Evolutionary conservation across 306 rosid species (phyloP).

Genomic region (Betula pendula): DNA sequence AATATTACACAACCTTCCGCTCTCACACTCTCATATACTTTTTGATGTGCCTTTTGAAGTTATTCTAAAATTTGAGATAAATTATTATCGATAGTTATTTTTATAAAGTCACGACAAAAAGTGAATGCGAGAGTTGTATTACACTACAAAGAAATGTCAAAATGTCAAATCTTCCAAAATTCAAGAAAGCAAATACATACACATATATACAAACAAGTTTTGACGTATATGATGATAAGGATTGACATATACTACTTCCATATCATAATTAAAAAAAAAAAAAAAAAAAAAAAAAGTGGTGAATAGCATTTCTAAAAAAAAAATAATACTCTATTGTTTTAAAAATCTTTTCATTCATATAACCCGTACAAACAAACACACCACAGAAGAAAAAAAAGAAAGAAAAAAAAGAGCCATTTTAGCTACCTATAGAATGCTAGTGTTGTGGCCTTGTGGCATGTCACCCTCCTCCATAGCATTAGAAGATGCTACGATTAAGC

Average conservation of each 20-base stretch:
- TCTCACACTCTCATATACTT: too few species aligned
- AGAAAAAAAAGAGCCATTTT: background rate
- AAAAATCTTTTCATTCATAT: constrained; percentile 8
- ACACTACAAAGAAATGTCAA: constrained; percentile 28
- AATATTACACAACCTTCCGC: too few species aligned
- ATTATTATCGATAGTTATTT: too few species aligned
- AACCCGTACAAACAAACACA: constrained; percentile 30
- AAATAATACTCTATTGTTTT: background rate
- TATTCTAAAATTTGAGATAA: too few species aligned
- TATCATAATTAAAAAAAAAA: background rate
- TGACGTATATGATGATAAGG: constrained; percentile 3
- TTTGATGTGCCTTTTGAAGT: too few species aligned
- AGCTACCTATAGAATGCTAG: constrained; percentile 32
- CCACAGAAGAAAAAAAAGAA: constrained; percentile 20
- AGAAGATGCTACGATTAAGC: constrained; percentile 28
- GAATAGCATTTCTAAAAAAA: too few species aligned
- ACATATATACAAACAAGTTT: too few species aligned
- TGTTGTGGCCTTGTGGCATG: constrained; percentile 31
- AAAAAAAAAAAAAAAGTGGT: background rate
- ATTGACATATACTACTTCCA: constrained; percentile 20
- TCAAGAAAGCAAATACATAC: constrained; percentile 8
- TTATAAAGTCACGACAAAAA: too few species aligned
- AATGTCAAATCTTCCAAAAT: constrained; percentile 19
- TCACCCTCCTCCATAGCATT: constrained; percentile 34
- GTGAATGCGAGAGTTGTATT: too few species aligned